These are phyloP conservation scores for Melanomma pulvis-pyrius DNA, from an alignment of 495 filamentous ascomycete species.

Conservation along the genomic window DNA sequence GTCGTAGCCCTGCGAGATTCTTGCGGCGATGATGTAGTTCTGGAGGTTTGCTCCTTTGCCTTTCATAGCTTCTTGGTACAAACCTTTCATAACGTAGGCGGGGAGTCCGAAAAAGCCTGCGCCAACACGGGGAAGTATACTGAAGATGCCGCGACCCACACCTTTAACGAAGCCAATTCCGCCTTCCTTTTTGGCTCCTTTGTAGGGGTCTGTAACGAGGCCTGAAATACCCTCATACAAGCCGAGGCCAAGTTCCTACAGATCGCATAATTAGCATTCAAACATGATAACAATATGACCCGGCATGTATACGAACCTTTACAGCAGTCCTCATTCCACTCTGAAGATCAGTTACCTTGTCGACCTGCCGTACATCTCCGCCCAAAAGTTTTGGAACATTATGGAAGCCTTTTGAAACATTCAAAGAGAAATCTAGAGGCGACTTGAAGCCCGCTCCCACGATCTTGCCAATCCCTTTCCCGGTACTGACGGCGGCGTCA, in stretches of 20 bases:
- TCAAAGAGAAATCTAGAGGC: conserved; percentile 79
- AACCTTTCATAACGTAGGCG: conserved; percentile 52
- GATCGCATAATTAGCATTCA: not conserved
- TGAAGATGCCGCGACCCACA: conserved; percentile 45
- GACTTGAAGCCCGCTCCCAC: conserved; percentile 71
- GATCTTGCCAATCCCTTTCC: conserved; percentile 67
- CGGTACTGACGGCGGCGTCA: conserved; percentile 61
- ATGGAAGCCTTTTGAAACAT: conserved; percentile 80
- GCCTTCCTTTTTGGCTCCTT: conserved; percentile 47
- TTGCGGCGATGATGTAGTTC: conserved; percentile 72
- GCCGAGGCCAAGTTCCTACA: conserved; percentile 38
- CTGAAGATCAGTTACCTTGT: conserved; percentile 70
- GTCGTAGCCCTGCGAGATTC: conserved; percentile 71
- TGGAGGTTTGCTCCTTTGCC: conserved; percentile 63
- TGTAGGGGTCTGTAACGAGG: conserved; percentile 44
- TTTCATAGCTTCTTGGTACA: conserved; percentile 72
- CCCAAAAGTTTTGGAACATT: conserved; percentile 81
- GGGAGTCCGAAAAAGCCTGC: conserved; percentile 40
- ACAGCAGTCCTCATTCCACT: conserved; percentile 61
- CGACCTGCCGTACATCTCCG: conserved; percentile 67
- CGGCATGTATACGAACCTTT: conserved; percentile 31
- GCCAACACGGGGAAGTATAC: conserved; percentile 36
- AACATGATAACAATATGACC: not conserved
- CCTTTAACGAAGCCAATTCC: conserved; percentile 45
- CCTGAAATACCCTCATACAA: conserved; percentile 46